Evolutionary conservation across 768 basidiomycete species (phyloP), one percentile per base, ranked within the genome.

Genomic region (Trametes cubensis): DNA sequence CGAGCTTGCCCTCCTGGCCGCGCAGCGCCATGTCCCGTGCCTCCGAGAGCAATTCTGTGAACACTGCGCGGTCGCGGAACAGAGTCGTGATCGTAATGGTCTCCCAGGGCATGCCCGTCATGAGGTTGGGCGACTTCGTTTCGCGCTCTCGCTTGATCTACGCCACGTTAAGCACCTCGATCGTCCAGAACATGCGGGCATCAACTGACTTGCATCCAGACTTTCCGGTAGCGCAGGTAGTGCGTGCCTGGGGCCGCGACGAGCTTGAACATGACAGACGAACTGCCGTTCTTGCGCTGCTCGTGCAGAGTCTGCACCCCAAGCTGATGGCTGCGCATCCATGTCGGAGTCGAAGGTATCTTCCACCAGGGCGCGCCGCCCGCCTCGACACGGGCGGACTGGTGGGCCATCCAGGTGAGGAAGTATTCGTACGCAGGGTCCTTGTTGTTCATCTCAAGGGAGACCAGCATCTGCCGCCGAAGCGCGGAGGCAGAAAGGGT

Each of bases 381-480:
- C 7, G 63, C 55, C 23, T 60, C 54, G 51, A 74, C 63, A 30
- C 69, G 74, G 1, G 84, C 74, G 3, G 85, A 78, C 50, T 92
- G 88, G 51, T 83, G 82, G 7, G 94, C 85, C 91, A 98, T 92
- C 96, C 97, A 99, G 52, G 89, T 80, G 44, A 99, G 85, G 74
- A 98, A 95, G 95, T 97, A 98, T 48, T 93, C 90, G 74, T 98
- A 98, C 10, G 95, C 81, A 40, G 84, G 89, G 74, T 99, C 97
- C 71, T 94, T 95, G 72, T 95, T 96, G 63, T 92, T 94, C 67
- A 99, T 94, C 77, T 99, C 97, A 55, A 98, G 84, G 15, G 94
- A 89, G 40, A 98, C 95, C 55, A 98, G 87, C 80, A 99, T 83
- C 42, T 96, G 86, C 34, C 97, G 83, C 51, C 90, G 93, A 55